Conservation (phyloP, 345 rosid genomes). For the Camelina neglecta region DNA sequence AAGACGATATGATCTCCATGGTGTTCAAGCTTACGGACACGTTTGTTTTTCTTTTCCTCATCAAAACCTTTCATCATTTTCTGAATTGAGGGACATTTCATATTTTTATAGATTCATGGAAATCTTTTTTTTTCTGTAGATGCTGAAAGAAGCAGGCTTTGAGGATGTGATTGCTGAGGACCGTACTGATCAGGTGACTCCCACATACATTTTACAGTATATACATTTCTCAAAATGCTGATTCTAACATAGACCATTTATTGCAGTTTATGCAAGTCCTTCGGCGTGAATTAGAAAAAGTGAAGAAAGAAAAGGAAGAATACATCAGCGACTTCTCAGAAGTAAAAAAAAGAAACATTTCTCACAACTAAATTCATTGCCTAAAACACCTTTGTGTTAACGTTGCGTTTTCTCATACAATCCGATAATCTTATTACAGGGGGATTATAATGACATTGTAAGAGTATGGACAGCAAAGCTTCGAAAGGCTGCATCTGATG, state of each 20-base stretch:
- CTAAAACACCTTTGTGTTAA: background rate
- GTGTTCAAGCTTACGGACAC: slow-evolving; percentile 81
- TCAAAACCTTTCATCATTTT: background rate
- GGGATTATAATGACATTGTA: slow-evolving; percentile 75
- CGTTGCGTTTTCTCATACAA: background rate
- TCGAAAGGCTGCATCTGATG: slow-evolving; percentile 63
- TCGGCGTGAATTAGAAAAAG: slow-evolving; percentile 58
- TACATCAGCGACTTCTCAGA: slow-evolving; percentile 79
- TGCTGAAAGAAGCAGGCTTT: slow-evolving; percentile 91
- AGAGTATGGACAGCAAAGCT: slow-evolving; percentile 84
- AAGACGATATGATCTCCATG: slow-evolving; percentile 97
- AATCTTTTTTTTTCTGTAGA: slow-evolving; percentile 44
- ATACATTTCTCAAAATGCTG: background rate
- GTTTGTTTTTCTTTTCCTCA: slow-evolving; percentile 42
- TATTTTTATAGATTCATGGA: background rate
- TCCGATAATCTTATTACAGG: slow-evolving; percentile 45
- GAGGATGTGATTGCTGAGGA: slow-evolving; percentile 77
- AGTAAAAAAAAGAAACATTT: slow-evolving; percentile 36
- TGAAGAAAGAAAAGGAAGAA: slow-evolving; percentile 74
- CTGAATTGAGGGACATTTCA: background rate
- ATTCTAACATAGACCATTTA: background rate
- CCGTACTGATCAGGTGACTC: slow-evolving; percentile 76
- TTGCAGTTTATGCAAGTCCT: slow-evolving; percentile 73
- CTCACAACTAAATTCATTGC: background rate
- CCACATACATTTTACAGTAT: background rate